Evolutionary conservation across 306 rosid species (phyloP).

Genomic region (Cicer pinnatifidum): DNA sequence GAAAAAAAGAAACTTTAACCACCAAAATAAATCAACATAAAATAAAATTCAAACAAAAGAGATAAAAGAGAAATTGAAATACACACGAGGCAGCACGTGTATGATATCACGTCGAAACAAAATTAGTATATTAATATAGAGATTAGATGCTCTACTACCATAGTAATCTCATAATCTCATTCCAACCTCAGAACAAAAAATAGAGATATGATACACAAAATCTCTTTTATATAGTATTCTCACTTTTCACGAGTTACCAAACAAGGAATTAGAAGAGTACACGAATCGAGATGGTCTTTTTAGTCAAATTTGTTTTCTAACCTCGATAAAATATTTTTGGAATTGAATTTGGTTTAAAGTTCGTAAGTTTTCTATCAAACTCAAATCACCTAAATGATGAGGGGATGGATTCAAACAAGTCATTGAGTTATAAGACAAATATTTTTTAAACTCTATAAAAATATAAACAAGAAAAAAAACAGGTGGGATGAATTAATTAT

Average conservation of each 20-base stretch:
- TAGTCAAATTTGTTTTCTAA: no score
- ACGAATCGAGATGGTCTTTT: no score
- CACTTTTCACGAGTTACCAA: constrained; percentile 33
- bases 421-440: no score
- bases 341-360: no score
- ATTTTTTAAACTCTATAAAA: no score
- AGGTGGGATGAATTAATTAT: no score
- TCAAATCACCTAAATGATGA: no score
- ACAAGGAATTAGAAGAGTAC: background rate
- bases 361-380: no score
- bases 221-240: background rate
- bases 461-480: no score
- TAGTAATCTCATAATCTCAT: background rate
- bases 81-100: constrained; percentile 62
- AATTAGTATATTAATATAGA: constrained; percentile 32
- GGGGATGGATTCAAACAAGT: no score
- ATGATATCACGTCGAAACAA: constrained; percentile 31
- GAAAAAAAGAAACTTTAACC: background rate
- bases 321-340: no score
- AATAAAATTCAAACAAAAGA: constrained; percentile 7
- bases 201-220: background rate
- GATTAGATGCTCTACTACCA: constrained; percentile 31
- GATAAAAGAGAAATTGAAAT: background rate
- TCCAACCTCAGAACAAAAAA: background rate
- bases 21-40: background rate